Conservation (phyloP, 1,284 basidiomycete genomes). For the Phellopilus nigrolimitatus region DNA sequence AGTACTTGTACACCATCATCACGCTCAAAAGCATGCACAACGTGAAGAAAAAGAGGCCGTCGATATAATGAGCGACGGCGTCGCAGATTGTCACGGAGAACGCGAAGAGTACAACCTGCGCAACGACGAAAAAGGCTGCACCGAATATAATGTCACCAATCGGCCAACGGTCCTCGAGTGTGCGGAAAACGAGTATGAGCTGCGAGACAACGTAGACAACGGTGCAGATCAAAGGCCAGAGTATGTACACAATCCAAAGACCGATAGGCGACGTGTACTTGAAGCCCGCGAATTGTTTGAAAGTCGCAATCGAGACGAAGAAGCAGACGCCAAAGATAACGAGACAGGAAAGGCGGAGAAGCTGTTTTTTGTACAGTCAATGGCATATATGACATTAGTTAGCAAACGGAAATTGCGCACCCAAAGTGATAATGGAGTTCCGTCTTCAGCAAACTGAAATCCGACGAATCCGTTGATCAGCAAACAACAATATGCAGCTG, state of each 20-base stretch:
- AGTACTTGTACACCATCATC: slow-evolving; percentile 99
- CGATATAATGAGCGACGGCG: slow-evolving; percentile 94
- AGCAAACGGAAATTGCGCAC: slow-evolving; percentile 41
- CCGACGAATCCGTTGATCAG: slow-evolving; percentile 98
- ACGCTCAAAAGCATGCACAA: slow-evolving; percentile 93
- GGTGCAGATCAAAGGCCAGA: slow-evolving; percentile 90
- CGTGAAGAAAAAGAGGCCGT: slow-evolving; percentile 94
- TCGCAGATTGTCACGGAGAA: slow-evolving; percentile 94
- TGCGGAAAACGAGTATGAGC: slow-evolving; percentile 92
- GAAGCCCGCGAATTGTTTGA: slow-evolving; percentile 84
- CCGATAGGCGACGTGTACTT: slow-evolving; percentile 71
- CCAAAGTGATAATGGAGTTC: slow-evolving; percentile 95
- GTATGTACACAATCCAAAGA: slow-evolving; percentile 91
- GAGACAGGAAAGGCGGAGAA: slow-evolving; percentile 82
- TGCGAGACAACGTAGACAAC: slow-evolving; percentile 90
- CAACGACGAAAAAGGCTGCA: slow-evolving; percentile 81
- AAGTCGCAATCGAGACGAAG: slow-evolving; percentile 92
- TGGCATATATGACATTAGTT: neutral
- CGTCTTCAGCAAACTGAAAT: slow-evolving; percentile 98
- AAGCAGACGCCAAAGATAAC: slow-evolving; percentile 80
- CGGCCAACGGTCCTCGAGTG: slow-evolving; percentile 97
- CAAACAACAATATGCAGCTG: slow-evolving; percentile 86
- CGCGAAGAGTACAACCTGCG: slow-evolving; percentile 88
- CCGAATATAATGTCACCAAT: slow-evolving; percentile 95
- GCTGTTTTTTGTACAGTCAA: slow-evolving; percentile 40